Evolutionary conservation across 1,139 yeast genomes (phyloP), one percentile per base, ranked within the genome.

Genomic region (Yamadazyma triangularis): DNA sequence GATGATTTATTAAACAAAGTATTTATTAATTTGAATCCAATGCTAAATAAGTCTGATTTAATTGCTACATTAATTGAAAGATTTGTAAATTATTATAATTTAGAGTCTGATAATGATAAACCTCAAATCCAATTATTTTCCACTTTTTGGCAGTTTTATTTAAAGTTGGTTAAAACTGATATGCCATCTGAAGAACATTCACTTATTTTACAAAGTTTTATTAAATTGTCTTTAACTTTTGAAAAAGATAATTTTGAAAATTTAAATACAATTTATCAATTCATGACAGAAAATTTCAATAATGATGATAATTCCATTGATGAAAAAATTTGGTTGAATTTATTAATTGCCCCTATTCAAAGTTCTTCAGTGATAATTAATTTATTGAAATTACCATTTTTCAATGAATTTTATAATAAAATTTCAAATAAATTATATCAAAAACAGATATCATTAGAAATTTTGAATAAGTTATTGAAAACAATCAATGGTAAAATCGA

Each of bases 51-150:
- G 38, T 76, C 79, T 33, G 80, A 76, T 40, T 72, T 89, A 28
- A 69, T 88, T 14, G 58, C 75, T 15, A 73, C 89, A 1, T 64
- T 91, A 47, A 77, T 89, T 34, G 83, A 83, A 29, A 71, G 96
- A 35, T 68, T 91, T 36, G 72, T 86, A 4, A 78, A 74, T 22
- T 85, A 69, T 48, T 18, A 18, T 18, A 9, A 18, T 7, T 18
- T 18, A 18, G 6, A 6, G 9, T 67, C 62, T 32, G 57, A 66
- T 35, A 62, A 45, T 32, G 65, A 60, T 20, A 36, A 45, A 19
- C 31, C 42, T 15, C 22, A 26, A 16, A 23, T 30, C 15, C 25
- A 32, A 10, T 25, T 40, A 13, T 44, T 44, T 29, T 68, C 67
- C 23, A 66, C 63, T 13, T 83, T 87, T 50, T 80, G 91, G 80